Evolutionary conservation across 805 yeast genomes (phyloP).

Genomic region (Candida oleophila): DNA sequence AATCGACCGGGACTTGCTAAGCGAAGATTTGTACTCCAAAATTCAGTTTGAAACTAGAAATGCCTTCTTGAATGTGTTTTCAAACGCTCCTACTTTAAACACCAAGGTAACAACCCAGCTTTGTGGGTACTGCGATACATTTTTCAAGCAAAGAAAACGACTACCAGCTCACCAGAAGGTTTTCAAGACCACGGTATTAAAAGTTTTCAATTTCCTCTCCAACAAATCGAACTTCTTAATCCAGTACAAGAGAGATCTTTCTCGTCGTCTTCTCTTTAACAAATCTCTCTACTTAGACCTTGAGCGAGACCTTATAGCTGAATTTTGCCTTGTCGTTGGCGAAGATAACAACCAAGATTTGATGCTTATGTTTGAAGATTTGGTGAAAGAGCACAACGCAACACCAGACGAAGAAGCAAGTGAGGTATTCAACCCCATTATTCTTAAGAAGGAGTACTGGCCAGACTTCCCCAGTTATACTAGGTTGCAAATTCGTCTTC

Average conservation of each 20-base stretch:
- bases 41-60: slow-evolving; percentile 23
- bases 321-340: slow-evolving; percentile 27
- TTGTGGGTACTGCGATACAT: slow-evolving; percentile 31
- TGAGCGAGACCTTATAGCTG: slow-evolving; percentile 24
- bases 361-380: slow-evolving; percentile 35
- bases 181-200: background rate
- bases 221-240: slow-evolving; percentile 33
- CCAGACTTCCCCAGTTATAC: slow-evolving; percentile 34
- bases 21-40: background rate
- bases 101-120: slow-evolving; percentile 18
- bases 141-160: slow-evolving; percentile 16
- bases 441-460: slow-evolving; percentile 38
- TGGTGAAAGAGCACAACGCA: slow-evolving; percentile 18
- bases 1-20: background rate
- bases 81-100: slow-evolving; percentile 17
- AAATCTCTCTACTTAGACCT: slow-evolving; percentile 14
- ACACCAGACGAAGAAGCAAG: slow-evolving; percentile 9
- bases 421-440: slow-evolving; percentile 17
- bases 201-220: slow-evolving; percentile 30
- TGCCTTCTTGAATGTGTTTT: slow-evolving; percentile 18
- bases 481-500: slow-evolving; percentile 21
- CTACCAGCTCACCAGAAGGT: slow-evolving; percentile 2
- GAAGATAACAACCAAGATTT: slow-evolving; percentile 28
- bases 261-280: slow-evolving; percentile 32
- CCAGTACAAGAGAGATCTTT: slow-evolving; percentile 33